phyloP scores from a whole-genome alignment of 306 rosid species.

The Fagus crenata region DNA sequence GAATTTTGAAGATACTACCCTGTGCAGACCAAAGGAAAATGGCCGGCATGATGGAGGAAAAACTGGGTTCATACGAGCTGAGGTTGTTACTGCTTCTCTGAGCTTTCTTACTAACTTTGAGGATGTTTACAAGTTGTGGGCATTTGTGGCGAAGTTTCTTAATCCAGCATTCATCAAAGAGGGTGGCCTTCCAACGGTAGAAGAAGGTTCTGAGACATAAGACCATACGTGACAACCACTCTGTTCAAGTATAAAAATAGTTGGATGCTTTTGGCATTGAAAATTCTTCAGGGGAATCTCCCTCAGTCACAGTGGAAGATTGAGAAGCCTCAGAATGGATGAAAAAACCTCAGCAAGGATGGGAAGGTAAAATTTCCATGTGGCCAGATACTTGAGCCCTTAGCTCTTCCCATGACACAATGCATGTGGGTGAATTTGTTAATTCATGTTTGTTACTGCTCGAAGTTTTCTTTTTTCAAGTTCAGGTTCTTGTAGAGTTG shows the following conservation, averaged over 20 bases:
- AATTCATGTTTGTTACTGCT: constrained; percentile 59
- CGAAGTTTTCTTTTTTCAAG: constrained; percentile 42
- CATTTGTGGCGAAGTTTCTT: constrained; percentile 82
- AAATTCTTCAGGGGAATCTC: constrained; percentile 24
- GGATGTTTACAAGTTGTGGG: constrained; percentile 92
- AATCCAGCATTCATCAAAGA: constrained; percentile 63
- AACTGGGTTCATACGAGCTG: constrained; percentile 63
- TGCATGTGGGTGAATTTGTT: constrained; percentile 57
- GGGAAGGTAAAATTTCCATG: constrained; percentile 34
- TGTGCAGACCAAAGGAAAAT: constrained; percentile 82
- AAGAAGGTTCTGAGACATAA: constrained; percentile 70
- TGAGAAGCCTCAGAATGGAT: constrained; percentile 26
- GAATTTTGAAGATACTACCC: constrained; percentile 60
- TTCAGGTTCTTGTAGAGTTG: constrained; percentile 62
- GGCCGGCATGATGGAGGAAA: constrained; percentile 59
- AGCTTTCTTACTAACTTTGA: constrained; percentile 90
- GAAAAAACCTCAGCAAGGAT: constrained; percentile 17
- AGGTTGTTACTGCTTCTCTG: constrained; percentile 89
- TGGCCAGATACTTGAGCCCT: constrained; percentile 31
- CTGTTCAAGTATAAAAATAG: constrained; percentile 33
- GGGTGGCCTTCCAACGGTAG: constrained; percentile 69
- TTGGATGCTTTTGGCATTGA: constrained; percentile 21
- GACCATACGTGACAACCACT: constrained; percentile 8
- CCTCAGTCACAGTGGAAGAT: constrained; percentile 14
- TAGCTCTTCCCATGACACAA: constrained; percentile 34